phyloP scores from a whole-genome alignment of 2,329 filamentous ascomycete species.

The Ascochyta koolunga region DNA sequence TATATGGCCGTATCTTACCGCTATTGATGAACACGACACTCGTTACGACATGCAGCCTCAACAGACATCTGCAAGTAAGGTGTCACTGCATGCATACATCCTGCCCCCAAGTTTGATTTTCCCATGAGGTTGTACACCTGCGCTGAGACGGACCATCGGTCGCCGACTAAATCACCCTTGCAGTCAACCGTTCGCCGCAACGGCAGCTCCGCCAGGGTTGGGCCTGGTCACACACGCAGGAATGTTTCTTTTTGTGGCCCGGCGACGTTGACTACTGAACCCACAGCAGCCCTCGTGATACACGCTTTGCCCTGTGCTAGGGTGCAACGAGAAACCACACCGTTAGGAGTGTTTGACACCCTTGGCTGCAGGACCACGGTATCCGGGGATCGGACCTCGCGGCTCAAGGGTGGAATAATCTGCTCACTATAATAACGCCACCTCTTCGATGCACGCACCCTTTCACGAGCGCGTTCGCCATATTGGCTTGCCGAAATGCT shows the following conservation, averaged over 20 bases:
- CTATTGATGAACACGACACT: slow-evolving; percentile 9
- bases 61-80: slow-evolving; percentile 13
- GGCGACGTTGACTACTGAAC: background rate
- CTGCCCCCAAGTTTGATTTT: background rate
- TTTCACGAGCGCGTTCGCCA: background rate
- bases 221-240: slow-evolving; percentile 5
- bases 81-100: slow-evolving; percentile 13
- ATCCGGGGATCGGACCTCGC: slow-evolving; percentile 7
- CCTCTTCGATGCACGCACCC: background rate
- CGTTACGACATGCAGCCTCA: slow-evolving; percentile 14
- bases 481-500: background rate
- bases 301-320: background rate
- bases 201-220: slow-evolving; percentile 1
- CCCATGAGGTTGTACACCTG: background rate
- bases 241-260: slow-evolving; percentile 5
- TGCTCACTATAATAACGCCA: background rate
- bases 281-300: slow-evolving; percentile 5
- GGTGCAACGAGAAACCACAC: background rate
- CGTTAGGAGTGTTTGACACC: background rate
- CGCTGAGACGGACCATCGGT: background rate
- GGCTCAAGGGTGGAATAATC: background rate
- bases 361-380: slow-evolving; percentile 6
- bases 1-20: slow-evolving; percentile 10
- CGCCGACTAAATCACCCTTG: slow-evolving; percentile 10
- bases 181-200: slow-evolving; percentile 4